Evolutionary conservation across 2,329 filamentous ascomycete genomes (phyloP), one percentile per base, ranked within the genome.

Genomic region (Colletotrichum spinosum): DNA sequence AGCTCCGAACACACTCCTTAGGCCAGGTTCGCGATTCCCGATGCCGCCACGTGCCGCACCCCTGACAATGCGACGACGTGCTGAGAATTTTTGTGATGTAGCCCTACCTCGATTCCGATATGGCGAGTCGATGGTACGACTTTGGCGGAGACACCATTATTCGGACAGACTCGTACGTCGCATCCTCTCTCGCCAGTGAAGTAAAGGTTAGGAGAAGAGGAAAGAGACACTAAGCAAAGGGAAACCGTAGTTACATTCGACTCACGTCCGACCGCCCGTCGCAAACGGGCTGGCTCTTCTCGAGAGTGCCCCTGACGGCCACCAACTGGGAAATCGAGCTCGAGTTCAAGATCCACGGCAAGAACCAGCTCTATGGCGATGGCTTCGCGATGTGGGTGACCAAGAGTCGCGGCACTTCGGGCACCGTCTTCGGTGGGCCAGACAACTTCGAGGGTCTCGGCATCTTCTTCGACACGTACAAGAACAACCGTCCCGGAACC

Each of bases 291-390:
- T 97, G 92, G 92, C 84, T 98, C 70, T 98, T 95, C 82, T 97
- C 94, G 53, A 88, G 94, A 66, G 93, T 98, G 54, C 96, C 96
- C 35, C 82, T 99, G 72, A 99, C 96, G 9, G 96, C 96, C 50
- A 99, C 95, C 46, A 99, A 99, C 82, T 99, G 96, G 96, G 93
- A 98, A 86, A 91, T 99, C 70, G 92, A 97, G 79, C 87, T 98
- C 69, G 96, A 98, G 76, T 98, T 98, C 84, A 93, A 93, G 80
- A 93, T 99, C 75, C 90, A 93, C 69, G 96, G 96, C 72, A 88
- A 91, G 72, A 92, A 94, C 73, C 92, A 92, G 78, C 88, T 99
- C 44, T 97, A 97, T 76, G 96, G 96, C 72, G 96, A 99, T 79
- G 96, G 96, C 69, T 93, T 99, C 80, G 96, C 96, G 69, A 91